Evolutionary conservation across 768 basidiomycete genomes (phyloP), one percentile per base, ranked within the genome.

Genomic region (Phallus indusiatus): DNA sequence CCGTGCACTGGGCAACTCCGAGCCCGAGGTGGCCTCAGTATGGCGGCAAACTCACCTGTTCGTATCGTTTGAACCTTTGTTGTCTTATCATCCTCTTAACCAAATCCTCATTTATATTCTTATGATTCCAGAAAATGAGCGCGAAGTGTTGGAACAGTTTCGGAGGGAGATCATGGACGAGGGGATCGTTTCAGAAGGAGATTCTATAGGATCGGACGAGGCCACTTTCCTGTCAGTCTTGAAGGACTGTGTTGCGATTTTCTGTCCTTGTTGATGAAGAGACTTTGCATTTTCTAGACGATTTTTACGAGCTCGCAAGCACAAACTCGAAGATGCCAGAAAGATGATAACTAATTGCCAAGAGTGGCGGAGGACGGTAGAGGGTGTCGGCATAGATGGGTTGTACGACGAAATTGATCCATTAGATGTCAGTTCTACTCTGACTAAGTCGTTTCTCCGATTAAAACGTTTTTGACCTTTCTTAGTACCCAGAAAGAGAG

Each of bases 261-360:
- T 3, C n/a, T 16, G 6, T 12, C 36, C 18, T 46, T 17, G 42
- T 55, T 36, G 21, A 33, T 20, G 52, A n/a, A 53, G 1, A 47
- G 28, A 3, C 28, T 28, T 28, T 28, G 28, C 28, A 28, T 0
- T 55, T 1, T 2, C 10, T 62, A 89, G 87, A 57, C 81, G 87
- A n/a, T 90, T 88, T 65, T 69, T 90, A n/a, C 80, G 83, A 36
- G 87, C 87, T 10, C 82, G 87, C 2, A 81, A 81, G 62, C 88
- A 81, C 64, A 47, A 55, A 36, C n/a, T 46, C 12, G 72, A 69
- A 36, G 78, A 81, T 51, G 70, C 85, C 0, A 85, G 83, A 68
- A 76, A 71, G 60, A 88, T 88, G 87, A 71, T 88, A 47, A 69
- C 67, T 55, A 81, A 84, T 52, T 85, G 84, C 61, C 83, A 86